Conservation (phyloP, 2,329 filamentous ascomycete genomes). For the Hortaea sp. region DNA sequence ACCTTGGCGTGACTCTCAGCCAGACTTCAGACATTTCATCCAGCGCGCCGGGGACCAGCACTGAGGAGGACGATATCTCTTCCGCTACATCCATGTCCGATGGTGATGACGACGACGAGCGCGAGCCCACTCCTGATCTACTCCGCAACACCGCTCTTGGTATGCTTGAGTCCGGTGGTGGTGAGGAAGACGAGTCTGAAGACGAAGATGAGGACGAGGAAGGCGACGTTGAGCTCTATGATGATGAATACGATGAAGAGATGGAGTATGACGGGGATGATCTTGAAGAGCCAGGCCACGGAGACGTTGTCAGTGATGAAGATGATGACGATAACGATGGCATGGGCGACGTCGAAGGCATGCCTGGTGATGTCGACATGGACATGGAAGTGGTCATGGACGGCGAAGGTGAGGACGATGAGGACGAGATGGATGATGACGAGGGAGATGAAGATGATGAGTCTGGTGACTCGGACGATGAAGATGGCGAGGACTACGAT, state of each 20-base stretch:
- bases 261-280: conserved; percentile 82
- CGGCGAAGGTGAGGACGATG: conserved; percentile 54
- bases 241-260: conserved; percentile 78
- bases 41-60: conserved; percentile 51
- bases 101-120: conserved; percentile 42
- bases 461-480: conserved; percentile 46
- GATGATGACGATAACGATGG: conserved; percentile 63
- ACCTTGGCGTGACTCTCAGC: conserved; percentile 77
- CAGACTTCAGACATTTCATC: conserved; percentile 61
- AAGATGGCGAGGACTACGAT: conserved; percentile 50
- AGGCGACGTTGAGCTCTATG: conserved; percentile 86
- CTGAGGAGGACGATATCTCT: conserved; percentile 74
- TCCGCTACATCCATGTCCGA: conserved; percentile 75
- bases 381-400: conserved; percentile 86
- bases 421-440: conserved; percentile 50
- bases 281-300: conserved; percentile 56
- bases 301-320: conserved; percentile 76
- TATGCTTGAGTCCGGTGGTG: conserved; percentile 77
- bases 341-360: conserved; percentile 62
- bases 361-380: conserved; percentile 50
- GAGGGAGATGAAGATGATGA: conserved; percentile 51
- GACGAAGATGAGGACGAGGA: conserved; percentile 52
- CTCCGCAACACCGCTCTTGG: conserved; percentile 94
- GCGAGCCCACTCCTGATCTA: conserved; percentile 91
- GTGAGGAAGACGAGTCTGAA: conserved; percentile 71